Percentiles rank a stretch among this genome's conserved stretches.
phyloP scores from a whole-genome alignment of 768 basidiomycete species.

The Suillus lakei region DNA sequence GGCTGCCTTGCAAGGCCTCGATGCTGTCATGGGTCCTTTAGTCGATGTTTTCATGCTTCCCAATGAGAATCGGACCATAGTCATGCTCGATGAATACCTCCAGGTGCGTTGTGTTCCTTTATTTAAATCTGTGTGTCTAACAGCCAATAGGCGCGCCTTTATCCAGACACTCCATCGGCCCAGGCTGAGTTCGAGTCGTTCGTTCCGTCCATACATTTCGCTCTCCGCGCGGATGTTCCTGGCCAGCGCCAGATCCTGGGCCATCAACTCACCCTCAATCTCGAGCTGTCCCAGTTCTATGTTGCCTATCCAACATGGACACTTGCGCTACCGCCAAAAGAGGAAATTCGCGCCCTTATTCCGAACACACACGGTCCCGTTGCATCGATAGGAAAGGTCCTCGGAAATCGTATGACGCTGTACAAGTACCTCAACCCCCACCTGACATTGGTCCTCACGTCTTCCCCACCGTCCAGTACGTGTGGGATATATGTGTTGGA shows the following conservation, averaged over 20 bases:
- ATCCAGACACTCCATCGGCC: slow-evolving; percentile 61
- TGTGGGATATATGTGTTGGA: slow-evolving; percentile 85
- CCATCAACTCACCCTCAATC: slow-evolving; percentile 52
- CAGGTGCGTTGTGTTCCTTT: slow-evolving; percentile 52
- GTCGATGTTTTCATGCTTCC: slow-evolving; percentile 63
- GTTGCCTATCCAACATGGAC: slow-evolving; percentile 72
- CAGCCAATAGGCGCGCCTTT: slow-evolving; percentile 57
- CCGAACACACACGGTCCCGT: slow-evolving; percentile 55
- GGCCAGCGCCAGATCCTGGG: slow-evolving; percentile 57
- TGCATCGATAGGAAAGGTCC: slow-evolving; percentile 82
- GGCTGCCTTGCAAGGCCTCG: slow-evolving; percentile 58
- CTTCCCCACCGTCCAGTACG: slow-evolving; percentile 24
- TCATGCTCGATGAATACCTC: slow-evolving; percentile 76
- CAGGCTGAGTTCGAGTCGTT: slow-evolving; percentile 47
- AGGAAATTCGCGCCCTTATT: slow-evolving; percentile 60
- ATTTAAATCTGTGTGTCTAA: background rate
- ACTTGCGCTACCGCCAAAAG: slow-evolving; percentile 55
- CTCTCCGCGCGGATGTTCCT: slow-evolving; percentile 51
- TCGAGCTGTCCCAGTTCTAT: slow-evolving; percentile 48
- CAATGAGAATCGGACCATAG: slow-evolving; percentile 50
- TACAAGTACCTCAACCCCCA: slow-evolving; percentile 96
- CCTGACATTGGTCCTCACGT: slow-evolving; percentile 68
- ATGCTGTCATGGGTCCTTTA: slow-evolving; percentile 62
- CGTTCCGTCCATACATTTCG: slow-evolving; percentile 56
- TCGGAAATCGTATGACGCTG: slow-evolving; percentile 85